Base-by-base conservation (phyloP, 2,329 filamentous ascomycete species). In the Ambrosiella beaveri region DNA sequence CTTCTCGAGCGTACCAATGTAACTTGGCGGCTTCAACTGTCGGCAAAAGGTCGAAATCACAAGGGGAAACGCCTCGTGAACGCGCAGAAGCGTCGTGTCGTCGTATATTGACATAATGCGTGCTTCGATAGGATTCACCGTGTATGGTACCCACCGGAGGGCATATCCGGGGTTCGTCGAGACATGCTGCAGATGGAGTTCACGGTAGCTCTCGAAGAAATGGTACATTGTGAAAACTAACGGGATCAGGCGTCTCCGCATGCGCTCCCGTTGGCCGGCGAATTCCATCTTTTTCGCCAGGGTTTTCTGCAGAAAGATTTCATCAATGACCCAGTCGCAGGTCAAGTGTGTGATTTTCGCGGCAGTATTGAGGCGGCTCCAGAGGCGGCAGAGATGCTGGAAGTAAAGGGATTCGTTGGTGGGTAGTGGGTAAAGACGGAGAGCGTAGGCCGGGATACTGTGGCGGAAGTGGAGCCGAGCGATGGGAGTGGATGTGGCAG, bases 41-140 rank as follows among this genome's bases (percentile, higher is more conserved):
- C 81, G 74, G 64, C 77, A 80, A 63, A 84, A 84, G 0, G 81
- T 82, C 2, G 80, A 80, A 52, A 84, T 75, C 15, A 84, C 75
- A 17, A 84, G 66, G 0, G 81, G 81, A 62, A 84, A 84, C 2
- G 80, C 75, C 65, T 84, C 77, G 65, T 84, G 81, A 3, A 84
- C 80, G 50, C 77, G 75, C 47, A 84, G 65, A 36, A 84, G 67
- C 0, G 80, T 84, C 61, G 77, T 72, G 63, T 83, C 77, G 63
- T 84, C 80, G 65, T 84, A 84, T 75, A 79, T 79, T 56, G 67
- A 74, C 77, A 84, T 81, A 41, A 84, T 76, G 63, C 80, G 69
- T 13, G 69, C 68, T 65, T 84, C 81, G 62, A 84, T 80, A 0
- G 81, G 81, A 63, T 84, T 82, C 45, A 78, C 61, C 0, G 80